phyloP scores from a whole-genome alignment of 83 land plant genomes.

The Thuja plicata region DNA sequence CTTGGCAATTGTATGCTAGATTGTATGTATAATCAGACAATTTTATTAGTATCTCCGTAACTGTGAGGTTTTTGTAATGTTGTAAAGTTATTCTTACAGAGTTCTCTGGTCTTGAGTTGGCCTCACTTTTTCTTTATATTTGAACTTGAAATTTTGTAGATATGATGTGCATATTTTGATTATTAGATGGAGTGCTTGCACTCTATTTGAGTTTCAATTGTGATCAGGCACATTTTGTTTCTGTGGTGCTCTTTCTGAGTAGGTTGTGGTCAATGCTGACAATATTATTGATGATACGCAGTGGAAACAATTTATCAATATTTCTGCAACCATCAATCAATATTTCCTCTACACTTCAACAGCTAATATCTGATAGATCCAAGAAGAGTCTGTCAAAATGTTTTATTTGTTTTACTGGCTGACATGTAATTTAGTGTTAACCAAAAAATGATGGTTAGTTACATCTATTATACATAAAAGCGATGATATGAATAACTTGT shows the following conservation, averaged over 20 bases:
- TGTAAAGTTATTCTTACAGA: constrained; percentile 6
- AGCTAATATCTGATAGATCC: not conserved
- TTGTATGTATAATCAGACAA: not conserved
- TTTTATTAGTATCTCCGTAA: not conserved
- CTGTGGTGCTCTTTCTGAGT: not conserved
- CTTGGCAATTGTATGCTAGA: not conserved
- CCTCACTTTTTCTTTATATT: not conserved
- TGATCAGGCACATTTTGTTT: not conserved
- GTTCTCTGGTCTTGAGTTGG: not conserved
- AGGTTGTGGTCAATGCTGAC: not conserved
- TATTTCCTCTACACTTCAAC: not conserved
- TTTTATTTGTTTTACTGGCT: not conserved
- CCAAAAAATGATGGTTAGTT: not conserved
- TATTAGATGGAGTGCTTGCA: not conserved
- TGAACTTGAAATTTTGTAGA: not conserved
- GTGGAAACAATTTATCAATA: not conserved
- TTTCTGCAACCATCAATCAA: not conserved
- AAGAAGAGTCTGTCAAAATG: not conserved
- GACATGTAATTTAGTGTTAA: not conserved
- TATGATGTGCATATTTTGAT: not conserved
- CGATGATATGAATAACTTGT: not conserved
- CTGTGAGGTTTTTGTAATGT: not conserved
- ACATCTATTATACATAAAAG: not conserved
- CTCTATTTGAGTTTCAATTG: not conserved
- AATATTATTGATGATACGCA: not conserved